These are phyloP conservation scores for Spathaspora boniae DNA, from an alignment of 805 yeast genomes.

Conservation along the genomic window DNA sequence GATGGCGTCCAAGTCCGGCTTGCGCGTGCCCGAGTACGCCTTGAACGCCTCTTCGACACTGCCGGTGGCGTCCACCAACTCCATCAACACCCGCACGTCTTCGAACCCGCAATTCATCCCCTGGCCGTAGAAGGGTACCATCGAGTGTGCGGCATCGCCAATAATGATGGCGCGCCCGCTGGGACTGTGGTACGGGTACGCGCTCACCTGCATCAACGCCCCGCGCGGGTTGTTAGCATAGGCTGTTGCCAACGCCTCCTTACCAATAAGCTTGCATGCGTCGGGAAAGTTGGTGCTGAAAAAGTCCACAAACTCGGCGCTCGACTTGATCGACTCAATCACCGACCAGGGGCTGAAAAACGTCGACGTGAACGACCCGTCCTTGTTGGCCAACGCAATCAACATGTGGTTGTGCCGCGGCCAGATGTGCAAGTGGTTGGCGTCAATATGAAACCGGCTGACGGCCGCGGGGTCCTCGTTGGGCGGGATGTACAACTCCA, in stretches of 20 bases:
- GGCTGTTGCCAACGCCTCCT: constrained; percentile 45
- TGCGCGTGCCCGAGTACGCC: constrained; percentile 52
- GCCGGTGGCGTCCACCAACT: constrained; percentile 31
- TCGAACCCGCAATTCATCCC: constrained; percentile 97
- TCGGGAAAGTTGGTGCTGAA: constrained; percentile 67
- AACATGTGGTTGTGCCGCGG: constrained; percentile 85
- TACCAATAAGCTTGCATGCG: constrained; percentile 67
- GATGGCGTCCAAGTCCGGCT: constrained; percentile 70
- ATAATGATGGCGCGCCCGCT: constrained; percentile 61
- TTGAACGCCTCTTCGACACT: constrained; percentile 50
- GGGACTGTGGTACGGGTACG: constrained; percentile 64
- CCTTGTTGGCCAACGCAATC: constrained; percentile 81
- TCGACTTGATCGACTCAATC: constrained; percentile 49
- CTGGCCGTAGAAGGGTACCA: constrained; percentile 98
- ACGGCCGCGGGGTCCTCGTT: constrained; percentile 23
- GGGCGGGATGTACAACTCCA: constrained; percentile 77
- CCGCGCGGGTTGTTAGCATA: constrained; percentile 67
- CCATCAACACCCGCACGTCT: constrained; percentile 70
- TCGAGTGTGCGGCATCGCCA: constrained; percentile 94
- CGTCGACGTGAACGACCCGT: constrained; percentile 86
- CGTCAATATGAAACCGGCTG: constrained; percentile 51
- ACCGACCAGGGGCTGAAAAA: constrained; percentile 78
- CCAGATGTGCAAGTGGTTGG: constrained; percentile 89
- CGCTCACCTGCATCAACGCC: constrained; percentile 68
- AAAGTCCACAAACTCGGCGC: constrained; percentile 47